A percentile compares a stretch with the other conserved stretches of the same genome.
phyloP scores from a whole-genome alignment of 176 grass and related monocot genomes.

The Hordeum marinum region DNA sequence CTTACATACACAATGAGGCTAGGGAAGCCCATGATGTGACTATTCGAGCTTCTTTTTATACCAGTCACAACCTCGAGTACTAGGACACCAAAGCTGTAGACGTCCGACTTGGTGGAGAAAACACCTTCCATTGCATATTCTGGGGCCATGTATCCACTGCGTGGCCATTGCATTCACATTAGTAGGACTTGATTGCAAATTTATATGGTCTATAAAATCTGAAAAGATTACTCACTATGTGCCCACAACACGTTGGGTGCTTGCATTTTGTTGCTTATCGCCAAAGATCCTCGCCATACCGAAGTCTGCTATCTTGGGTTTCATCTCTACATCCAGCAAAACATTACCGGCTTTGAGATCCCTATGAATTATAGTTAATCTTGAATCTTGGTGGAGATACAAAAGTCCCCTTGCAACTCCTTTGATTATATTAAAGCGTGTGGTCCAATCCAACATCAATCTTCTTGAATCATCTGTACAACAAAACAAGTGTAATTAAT shows the following conservation, averaged over 20 bases:
- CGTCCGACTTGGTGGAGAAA: constrained; percentile 45
- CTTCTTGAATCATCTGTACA: constrained; percentile 5
- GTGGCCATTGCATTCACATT: neutral
- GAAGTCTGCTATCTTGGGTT: constrained; percentile 47
- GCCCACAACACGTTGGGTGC: neutral
- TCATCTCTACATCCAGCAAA: constrained; percentile 43
- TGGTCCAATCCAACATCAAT: constrained; percentile 24
- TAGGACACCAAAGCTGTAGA: constrained; percentile 47
- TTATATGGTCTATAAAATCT: neutral
- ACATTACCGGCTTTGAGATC: constrained; percentile 43
- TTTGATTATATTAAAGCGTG: constrained; percentile 40
- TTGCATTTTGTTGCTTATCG: neutral
- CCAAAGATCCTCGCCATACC: constrained; percentile 53
- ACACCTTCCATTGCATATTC: constrained; percentile 60
- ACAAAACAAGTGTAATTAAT: neutral
- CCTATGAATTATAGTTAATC: constrained; percentile 40
- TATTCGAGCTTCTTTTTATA: constrained; percentile 24
- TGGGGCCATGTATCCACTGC: constrained; percentile 46
- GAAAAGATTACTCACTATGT: neutral
- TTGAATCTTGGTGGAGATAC: constrained; percentile 58
- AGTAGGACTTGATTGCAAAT: neutral
- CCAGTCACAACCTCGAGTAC: constrained; percentile 47
- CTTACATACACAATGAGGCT: constrained; percentile 50
- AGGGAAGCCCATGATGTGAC: neutral
- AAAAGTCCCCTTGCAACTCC: constrained; percentile 40